Base-by-base conservation (phyloP, 176 grass and related monocot species). In the Aegilops longissima region DNA sequence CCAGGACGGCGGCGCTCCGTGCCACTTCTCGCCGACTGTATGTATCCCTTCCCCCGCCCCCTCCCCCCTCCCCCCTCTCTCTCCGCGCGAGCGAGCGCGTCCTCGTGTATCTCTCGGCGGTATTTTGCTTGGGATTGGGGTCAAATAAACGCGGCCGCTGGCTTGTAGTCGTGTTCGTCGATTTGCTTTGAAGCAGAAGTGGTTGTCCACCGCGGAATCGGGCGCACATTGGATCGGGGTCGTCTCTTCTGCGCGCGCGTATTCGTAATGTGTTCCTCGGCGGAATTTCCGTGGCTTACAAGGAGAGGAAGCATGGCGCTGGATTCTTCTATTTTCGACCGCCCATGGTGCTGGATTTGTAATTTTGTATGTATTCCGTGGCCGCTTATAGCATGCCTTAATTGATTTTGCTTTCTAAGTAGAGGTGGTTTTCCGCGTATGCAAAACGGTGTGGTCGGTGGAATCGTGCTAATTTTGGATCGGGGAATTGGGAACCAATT, bases 1-100 rank as follows among this genome's bases (percentile, higher is more conserved):
- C 81, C 25, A 9, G 20, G 62, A 51, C 71, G 70, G 34, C 83
- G 88, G 78, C 8, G 16, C 6, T 70, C 13, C 56, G 39, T 23
- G n/a, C 74, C 54, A 63, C 67, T 12, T 65, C 82, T 30, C 51
- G 52, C 33, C 12, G 71, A 66, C 66, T 17, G 88, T 83, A 75
- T 2, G 61, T 27, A 3, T 68, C 13, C 82, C 13, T 4, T 14
- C 35, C 8, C 42, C 62, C 18, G 54, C 5, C 49, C 51, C 66
- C 44, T 11, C 66, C 13, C 21, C 3, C 14, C 38, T 6, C 38
- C 5, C 79, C 36, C 4, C 47, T 8, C 79, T 51, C 17, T 20
- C 16, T 35, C 2, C 18, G 8, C 6, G 64, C 42, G 67, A 39
- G 54, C 30, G 66, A 33, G 66, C 66, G 30, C 33, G 33, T 70